Base-by-base conservation (phyloP, 352 stramenopile genomes). In the Phytophthora sp. region DNA sequence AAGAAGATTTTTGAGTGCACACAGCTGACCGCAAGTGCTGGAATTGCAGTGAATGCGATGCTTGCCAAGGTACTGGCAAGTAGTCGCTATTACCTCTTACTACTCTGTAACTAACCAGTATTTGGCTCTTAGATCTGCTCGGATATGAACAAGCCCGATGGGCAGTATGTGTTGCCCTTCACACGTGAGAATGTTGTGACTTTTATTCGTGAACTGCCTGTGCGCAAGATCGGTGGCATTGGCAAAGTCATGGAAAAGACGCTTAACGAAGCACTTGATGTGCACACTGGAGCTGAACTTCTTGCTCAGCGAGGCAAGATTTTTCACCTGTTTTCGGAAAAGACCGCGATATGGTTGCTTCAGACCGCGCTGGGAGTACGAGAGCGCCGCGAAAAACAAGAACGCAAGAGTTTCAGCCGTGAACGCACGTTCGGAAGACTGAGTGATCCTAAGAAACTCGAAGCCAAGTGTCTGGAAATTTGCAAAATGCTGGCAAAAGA, bases 141-240 rank as follows among this genome's bases (percentile, higher is more conserved):
- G 23, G 96, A 99, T 67, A 78, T 92, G 27, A 98, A 99, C 77
- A 99, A 99, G 64, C 97, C 97, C 9, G 97, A 99, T 58, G 96
- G 97, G 4, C 97, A 99, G 69, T 94, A 88, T 60, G 73, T 97
- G 24, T 74, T 99, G 29, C 85, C 82, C 8, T 88, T 93, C 51
- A 84, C 83, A 20, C 80, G 90, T 18, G 57, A 88, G 4, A 31
- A 63, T 35, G 80, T 98, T 4, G 54, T 97, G 15, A 54, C 69
- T n/a, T 99, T 99, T 67, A 65, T 98, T n/a, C 71, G 85, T 30
- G 73, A 79, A 6, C 58, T 98, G 35, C 76, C 91, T 1, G 88
- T 97, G 21, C 84, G 97, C 46, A 99, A 99, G 76, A 89, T 99
- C 24, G 83, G 85, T 44, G 97, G 97, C 6, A 97, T 99, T 71